Conservation (phyloP, 208 protist genomes). For the Trypanosoma vivax region DNA sequence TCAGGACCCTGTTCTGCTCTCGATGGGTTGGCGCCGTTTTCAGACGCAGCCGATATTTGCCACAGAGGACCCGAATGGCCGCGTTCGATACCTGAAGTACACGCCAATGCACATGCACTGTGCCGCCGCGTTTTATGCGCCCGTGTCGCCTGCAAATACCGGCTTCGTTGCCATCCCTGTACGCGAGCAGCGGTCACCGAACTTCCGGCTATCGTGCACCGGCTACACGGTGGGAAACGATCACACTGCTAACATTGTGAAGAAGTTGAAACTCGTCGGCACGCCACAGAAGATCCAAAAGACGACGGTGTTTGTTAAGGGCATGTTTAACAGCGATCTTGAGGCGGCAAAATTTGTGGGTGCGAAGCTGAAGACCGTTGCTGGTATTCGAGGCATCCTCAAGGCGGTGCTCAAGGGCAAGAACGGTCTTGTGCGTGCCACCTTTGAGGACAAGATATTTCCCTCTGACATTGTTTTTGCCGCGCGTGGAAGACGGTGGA, state of each 20-base stretch:
- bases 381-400: slow-evolving; percentile 97
- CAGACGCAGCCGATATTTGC: slow-evolving; percentile 93
- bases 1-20: slow-evolving; percentile 97
- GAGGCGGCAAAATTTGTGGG: slow-evolving; percentile 98
- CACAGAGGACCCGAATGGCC: slow-evolving; percentile 94
- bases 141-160: slow-evolving; percentile 94
- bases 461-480: slow-evolving; percentile 98
- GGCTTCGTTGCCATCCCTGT: slow-evolving; percentile 93
- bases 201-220: slow-evolving; percentile 94
- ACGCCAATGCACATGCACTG: slow-evolving; percentile 99
- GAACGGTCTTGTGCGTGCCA: slow-evolving; percentile 93
- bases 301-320: slow-evolving; percentile 98
- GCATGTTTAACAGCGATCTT: slow-evolving; percentile 92
- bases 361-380: slow-evolving; percentile 96
- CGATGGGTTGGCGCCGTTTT: slow-evolving; percentile 99
- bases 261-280: slow-evolving; percentile 99
- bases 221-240: slow-evolving; percentile 97
- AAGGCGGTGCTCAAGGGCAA: slow-evolving; percentile 95
- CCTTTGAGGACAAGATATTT: slow-evolving; percentile 99
- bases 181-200: slow-evolving; percentile 32
- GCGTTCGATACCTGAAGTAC: slow-evolving; percentile 98
- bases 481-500: slow-evolving; percentile 96
- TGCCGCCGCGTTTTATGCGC: slow-evolving; percentile 96
- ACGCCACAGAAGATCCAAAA: slow-evolving; percentile 95
- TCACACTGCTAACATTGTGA: slow-evolving; percentile 92